Evolutionary conservation across 2,329 filamentous ascomycete species (phyloP).

Genomic region (Paracamarosporium sp.): DNA sequence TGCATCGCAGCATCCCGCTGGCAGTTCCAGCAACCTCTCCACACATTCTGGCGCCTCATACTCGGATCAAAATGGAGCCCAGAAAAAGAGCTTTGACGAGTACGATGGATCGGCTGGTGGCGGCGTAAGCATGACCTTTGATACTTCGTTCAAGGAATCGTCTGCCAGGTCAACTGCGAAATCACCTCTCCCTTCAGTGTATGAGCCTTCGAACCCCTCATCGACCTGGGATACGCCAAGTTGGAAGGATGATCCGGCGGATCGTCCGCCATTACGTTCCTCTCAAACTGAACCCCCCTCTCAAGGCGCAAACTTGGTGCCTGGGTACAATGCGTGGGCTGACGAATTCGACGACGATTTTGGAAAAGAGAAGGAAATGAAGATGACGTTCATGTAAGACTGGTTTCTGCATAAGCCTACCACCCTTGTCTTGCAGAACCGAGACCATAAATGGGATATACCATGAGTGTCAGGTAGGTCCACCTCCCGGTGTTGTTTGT

Average conservation of each 20-base stretch:
- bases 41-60: constrained; percentile 24
- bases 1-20: constrained; percentile 15
- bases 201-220: constrained; percentile 18
- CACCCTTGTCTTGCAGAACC: no score
- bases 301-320: constrained; percentile 16
- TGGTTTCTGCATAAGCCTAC: not conserved
- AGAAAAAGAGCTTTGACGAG: constrained; percentile 35
- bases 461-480: no score
- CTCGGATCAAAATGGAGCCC: constrained; percentile 11
- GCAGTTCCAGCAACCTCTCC: constrained; percentile 24
- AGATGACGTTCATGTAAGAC: constrained; percentile 57
- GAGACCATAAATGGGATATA: no score
- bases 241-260: constrained; percentile 25
- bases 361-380: constrained; percentile 54
- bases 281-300: constrained; percentile 37
- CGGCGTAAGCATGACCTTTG: constrained; percentile 53
- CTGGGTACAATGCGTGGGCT: constrained; percentile 55
- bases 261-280: constrained; percentile 37
- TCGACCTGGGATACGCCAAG: constrained; percentile 17
- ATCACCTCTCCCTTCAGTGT: constrained; percentile 18
- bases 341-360: constrained; percentile 56
- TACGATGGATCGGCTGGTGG: constrained; percentile 45
- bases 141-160: constrained; percentile 42
- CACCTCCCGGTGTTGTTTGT: constrained; percentile 8
- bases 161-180: constrained; percentile 14